Evolutionary conservation across 192 early-diverging fungal genomes (phyloP), one percentile per base, ranked within the genome.

Genomic region (Entophlyctis luteolus): DNA sequence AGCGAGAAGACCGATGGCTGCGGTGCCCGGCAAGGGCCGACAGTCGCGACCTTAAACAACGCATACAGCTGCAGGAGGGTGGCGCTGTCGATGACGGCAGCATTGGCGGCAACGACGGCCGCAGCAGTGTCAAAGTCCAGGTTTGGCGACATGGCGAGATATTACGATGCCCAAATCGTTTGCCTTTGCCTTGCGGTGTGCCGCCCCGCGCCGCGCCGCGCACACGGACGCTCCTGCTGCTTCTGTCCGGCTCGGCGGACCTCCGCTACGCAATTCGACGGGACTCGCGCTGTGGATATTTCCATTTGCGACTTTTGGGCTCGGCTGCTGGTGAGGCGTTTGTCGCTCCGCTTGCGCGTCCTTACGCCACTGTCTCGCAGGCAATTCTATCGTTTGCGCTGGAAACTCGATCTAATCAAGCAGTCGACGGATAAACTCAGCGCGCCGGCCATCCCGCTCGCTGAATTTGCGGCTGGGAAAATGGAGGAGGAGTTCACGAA

Each of bases 381-480:
- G 94, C 94, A 96, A 73, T 82, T 90, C 1, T 86, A 93, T 62
- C 81, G 94, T 20, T 78, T 96, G 46, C 84, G 85, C 45, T 96
- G 92, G 92, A 96, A 96, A 79, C 77, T 88, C 6, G 79, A 83
- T 25, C 77, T 94, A 47, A 93, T 96, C 48, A 84, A 92, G 38
- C 77, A 83, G 34, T 77, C 87, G 56, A 87, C 91, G 62, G 76
- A 82, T 14, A 57, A 80, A 20, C 75, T 90, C 72, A 65, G 59
- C 4, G 76, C 82, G 47, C 78, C 80, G 3, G 81, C 90, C 1
- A 81, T 91, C 33, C 84, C 86, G 12, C 71, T 95, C 25, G 29
- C 23, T 5, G 59, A 65, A 20, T 38, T 53, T 55, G 32, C 50
- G 10, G 25, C 31, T 5, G 49, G 25, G 54, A 34, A 50, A n/a